Evolutionary conservation across 192 early-diverging fungal species (phyloP), one percentile per base, ranked within the genome.

Genomic region (Lobosporangium transversale): DNA sequence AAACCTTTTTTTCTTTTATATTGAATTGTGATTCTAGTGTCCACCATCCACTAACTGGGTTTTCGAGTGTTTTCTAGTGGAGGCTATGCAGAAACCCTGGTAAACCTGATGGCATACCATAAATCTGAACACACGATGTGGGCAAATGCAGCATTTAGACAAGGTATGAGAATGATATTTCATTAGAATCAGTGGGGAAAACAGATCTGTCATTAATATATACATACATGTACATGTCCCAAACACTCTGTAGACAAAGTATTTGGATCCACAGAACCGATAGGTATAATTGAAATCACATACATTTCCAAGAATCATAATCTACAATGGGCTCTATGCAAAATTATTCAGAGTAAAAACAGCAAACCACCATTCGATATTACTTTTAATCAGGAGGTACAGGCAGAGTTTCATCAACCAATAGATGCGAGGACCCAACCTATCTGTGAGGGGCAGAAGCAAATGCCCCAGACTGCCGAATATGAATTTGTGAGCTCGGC

Each of bases 71-170:
- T 30, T 26, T 17, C 23, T 67, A 76, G 65, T 10, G 73, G 73
- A 44, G 65, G 73, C 21, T 62, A 76, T 62, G 64, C 73, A 11
- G 58, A 67, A 40, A 42, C 58, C 15, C 40, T 76, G 3, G 45
- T 32, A 3, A 50, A 66, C 18, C 26, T 76, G 37, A 62, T 76
- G 52, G 45, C 21, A 9, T 55, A 62, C 43, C 58, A 76, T 26
- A 62, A 62, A 37, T 76, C 73, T 2, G 73, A 76, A 47, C 62
- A 67, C 40, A 48, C 37, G 0, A 57, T 67, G 52, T 76, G 73
- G 73, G 53, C 58, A 1, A 76, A 62, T 24, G 52, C 64, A 9
- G 58, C 40, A 21, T 27, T 61, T 18, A 24, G 73, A 56, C 8
- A 53, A 40, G 58, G 71, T 75, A 66, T 10, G 40, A 5, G 15